These are phyloP conservation scores for Leptodontidium sp. DNA, from an alignment of 2,329 filamentous ascomycete species.

Conservation along the genomic window DNA sequence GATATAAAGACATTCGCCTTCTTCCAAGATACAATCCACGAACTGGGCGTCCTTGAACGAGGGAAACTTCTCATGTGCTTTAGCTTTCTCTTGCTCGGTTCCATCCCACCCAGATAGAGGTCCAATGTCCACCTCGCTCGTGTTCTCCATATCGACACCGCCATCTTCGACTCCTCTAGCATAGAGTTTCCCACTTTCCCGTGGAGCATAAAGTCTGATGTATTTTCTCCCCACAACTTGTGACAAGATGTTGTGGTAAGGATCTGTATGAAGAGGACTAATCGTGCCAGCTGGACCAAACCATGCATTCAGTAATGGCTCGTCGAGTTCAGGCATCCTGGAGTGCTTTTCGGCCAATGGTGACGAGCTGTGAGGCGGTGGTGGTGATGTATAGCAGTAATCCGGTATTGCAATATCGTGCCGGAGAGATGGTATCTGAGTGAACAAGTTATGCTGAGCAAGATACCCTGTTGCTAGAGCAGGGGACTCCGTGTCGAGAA, in stretches of 20 bases:
- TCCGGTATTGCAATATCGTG: slow-evolving; percentile 84
- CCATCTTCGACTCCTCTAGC: slow-evolving; percentile 67
- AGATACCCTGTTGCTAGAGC: slow-evolving; percentile 74
- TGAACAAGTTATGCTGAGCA: slow-evolving; percentile 88
- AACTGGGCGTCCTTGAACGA: slow-evolving; percentile 41
- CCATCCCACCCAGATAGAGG: slow-evolving; percentile 69
- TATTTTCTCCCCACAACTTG: slow-evolving; percentile 94
- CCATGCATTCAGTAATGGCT: slow-evolving; percentile 88
- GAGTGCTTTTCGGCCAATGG: slow-evolving; percentile 52
- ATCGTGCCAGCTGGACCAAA: slow-evolving; percentile 88
- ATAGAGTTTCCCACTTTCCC: slow-evolving; percentile 63
- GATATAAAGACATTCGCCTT: slow-evolving; percentile 88
- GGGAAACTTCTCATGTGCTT: slow-evolving; percentile 37
- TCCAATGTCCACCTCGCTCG: slow-evolving; percentile 80
- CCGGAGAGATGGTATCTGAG: slow-evolving; percentile 79
- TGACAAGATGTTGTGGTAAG: slow-evolving; percentile 89
- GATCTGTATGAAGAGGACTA: slow-evolving; percentile 92
- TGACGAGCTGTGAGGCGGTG: slow-evolving; percentile 58
- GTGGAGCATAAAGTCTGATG: slow-evolving; percentile 83
- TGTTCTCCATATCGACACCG: slow-evolving; percentile 93
- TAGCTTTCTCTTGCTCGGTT: slow-evolving; percentile 31
- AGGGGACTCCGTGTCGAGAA: slow-evolving; percentile 1
- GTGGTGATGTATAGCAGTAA: slow-evolving; percentile 79
- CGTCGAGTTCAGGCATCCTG: slow-evolving; percentile 54
- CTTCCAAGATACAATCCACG: slow-evolving; percentile 79